phyloP scores from a whole-genome alignment of 2,329 filamentous ascomycete genomes.

The Aspergillus sergii region DNA sequence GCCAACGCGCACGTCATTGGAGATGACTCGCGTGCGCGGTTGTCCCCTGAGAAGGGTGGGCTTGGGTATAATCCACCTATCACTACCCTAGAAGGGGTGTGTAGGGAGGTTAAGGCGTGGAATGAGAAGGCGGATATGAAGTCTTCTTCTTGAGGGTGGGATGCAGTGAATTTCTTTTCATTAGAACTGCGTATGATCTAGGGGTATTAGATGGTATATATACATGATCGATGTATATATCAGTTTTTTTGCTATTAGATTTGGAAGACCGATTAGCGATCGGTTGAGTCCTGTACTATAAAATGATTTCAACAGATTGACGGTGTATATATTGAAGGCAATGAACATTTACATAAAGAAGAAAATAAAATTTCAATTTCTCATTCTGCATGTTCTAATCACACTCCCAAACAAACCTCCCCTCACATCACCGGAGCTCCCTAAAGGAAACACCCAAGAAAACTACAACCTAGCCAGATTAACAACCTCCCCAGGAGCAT shows the following conservation, averaged over 20 bases:
- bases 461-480: slow-evolving; percentile 33
- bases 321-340: neutral
- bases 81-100: slow-evolving; percentile 37
- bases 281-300: neutral
- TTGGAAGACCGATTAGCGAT: neutral
- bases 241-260: neutral
- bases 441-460: neutral
- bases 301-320: neutral
- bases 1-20: slow-evolving; percentile 30
- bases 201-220: neutral
- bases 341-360: neutral
- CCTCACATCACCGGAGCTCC: no score
- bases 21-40: slow-evolving; percentile 33
- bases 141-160: neutral
- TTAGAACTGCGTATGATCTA: no score
- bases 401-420: neutral
- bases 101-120: slow-evolving; percentile 36
- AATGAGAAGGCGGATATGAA: slow-evolving; percentile 26
- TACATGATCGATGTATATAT: neutral
- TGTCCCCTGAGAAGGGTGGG: slow-evolving; percentile 29
- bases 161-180: no score
- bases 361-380: neutral
- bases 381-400: neutral
- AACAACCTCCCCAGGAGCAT: slow-evolving; percentile 50
- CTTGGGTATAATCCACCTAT: slow-evolving; percentile 37